Evolutionary conservation across 2,329 filamentous ascomycete species (phyloP).

Genomic region (Paraphoma chrysanthemicola): DNA sequence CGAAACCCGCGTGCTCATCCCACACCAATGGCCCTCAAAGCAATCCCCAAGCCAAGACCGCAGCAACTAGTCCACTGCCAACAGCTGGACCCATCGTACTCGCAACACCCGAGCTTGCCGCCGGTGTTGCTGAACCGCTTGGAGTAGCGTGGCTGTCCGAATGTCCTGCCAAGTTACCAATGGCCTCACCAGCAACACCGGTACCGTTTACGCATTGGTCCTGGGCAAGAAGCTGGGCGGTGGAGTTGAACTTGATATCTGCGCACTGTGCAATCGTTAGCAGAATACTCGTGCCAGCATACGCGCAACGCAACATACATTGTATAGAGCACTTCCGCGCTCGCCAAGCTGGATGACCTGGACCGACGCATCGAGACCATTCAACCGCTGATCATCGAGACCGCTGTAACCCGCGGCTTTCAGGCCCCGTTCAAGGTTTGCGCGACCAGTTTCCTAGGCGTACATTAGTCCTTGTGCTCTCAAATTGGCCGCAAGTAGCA

Average conservation of each 20-base stretch:
- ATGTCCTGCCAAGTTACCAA: slow-evolving; percentile 25
- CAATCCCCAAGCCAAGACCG: slow-evolving; percentile 26
- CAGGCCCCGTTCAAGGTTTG: slow-evolving; percentile 30
- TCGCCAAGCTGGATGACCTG: slow-evolving; percentile 55
- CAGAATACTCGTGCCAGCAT: not conserved
- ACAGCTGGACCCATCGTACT: slow-evolving; percentile 18
- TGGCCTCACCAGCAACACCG: slow-evolving; percentile 43
- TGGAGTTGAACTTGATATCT: slow-evolving; percentile 52
- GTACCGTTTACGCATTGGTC: slow-evolving; percentile 51
- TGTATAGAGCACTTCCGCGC: slow-evolving; percentile 53
- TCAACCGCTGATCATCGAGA: slow-evolving; percentile 24
- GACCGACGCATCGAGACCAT: slow-evolving; percentile 52
- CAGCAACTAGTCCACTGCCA: slow-evolving; percentile 26
- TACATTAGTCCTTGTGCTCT: not conserved
- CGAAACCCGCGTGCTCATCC: too few species aligned
- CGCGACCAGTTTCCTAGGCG: slow-evolving; percentile 32
- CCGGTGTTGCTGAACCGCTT: slow-evolving; percentile 4
- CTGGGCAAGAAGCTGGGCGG: slow-evolving; percentile 45
- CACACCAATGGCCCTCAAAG: not conserved
- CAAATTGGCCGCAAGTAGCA: not conserved
- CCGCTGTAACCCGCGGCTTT: slow-evolving; percentile 32
- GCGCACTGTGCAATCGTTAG: slow-evolving; percentile 47
- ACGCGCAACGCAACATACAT: slow-evolving; percentile 32
- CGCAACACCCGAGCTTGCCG: slow-evolving; percentile 20
- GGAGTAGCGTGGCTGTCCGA: not conserved